A percentile compares a stretch with the other conserved stretches of the same genome.
These are phyloP conservation scores for Dimargaris verticillata DNA, from an alignment of 192 early-diverging fungal genomes.

Conservation along the genomic window DNA sequence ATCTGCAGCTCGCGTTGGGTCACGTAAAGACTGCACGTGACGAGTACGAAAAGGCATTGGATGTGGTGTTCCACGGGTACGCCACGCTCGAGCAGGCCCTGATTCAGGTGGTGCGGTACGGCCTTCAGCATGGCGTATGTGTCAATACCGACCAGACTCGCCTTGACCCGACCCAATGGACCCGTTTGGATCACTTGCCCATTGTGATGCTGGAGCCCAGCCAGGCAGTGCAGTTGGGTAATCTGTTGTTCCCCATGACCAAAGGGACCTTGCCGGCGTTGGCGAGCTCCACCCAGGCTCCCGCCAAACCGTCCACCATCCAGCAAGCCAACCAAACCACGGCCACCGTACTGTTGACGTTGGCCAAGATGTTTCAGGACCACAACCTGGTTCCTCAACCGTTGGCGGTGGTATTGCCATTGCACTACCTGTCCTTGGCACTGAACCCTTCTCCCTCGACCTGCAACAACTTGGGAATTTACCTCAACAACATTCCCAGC, in stretches of 20 bases:
- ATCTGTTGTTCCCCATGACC: constrained; percentile 38
- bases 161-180: constrained; percentile 15
- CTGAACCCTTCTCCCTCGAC: constrained; percentile 73
- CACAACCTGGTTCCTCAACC: constrained; percentile 34
- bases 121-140: constrained; percentile 21
- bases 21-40: constrained; percentile 48
- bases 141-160: constrained; percentile 17
- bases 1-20: constrained; percentile 59
- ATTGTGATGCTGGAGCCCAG: constrained; percentile 44
- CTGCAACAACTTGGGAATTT: constrained; percentile 81
- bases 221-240: constrained; percentile 37
- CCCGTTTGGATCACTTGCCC: constrained; percentile 23
- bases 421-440: constrained; percentile 70
- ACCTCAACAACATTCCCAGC: constrained; percentile 49
- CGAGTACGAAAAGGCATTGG: constrained; percentile 73
- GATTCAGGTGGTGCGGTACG: constrained; percentile 25
- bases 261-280: constrained; percentile 53
- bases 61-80: constrained; percentile 42
- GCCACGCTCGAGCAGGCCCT: constrained; percentile 25
- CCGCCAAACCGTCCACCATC: constrained; percentile 11
- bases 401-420: constrained; percentile 49
- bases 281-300: constrained; percentile 17
- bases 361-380: constrained; percentile 84
- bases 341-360: constrained; percentile 54
- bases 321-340: constrained; percentile 45